Percentiles rank a stretch among this genome's conserved stretches.
Conservation (phyloP, 192 early-diverging fungal species). For the Backusella macrospora region DNA sequence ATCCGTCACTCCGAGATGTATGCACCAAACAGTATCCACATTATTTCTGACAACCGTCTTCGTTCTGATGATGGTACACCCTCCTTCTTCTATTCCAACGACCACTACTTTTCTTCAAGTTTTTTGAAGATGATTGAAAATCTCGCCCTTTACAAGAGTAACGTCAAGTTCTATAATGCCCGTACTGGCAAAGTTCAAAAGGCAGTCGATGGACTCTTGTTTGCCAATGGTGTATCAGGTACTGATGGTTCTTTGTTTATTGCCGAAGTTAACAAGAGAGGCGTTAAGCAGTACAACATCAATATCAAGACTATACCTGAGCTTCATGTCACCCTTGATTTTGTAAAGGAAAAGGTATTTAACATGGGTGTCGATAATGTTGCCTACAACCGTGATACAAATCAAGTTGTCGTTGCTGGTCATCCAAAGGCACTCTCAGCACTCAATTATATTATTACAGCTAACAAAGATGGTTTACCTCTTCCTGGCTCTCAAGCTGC, state of each 20-base stretch:
- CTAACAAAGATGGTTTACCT: neutral
- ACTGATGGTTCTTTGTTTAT: constrained; percentile 22
- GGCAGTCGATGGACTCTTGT: constrained; percentile 22
- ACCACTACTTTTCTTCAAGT: constrained; percentile 20
- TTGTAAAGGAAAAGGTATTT: constrained; percentile 1
- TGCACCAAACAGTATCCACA: constrained; percentile 32
- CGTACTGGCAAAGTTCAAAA: constrained; percentile 3
- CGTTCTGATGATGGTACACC: constrained; percentile 31
- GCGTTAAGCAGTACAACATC: constrained; percentile 23
- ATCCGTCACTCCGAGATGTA: constrained; percentile 16
- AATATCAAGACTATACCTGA: neutral
- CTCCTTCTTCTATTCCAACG: constrained; percentile 36
- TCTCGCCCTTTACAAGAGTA: constrained; percentile 24
- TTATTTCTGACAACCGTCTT: constrained; percentile 10
- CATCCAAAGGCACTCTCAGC: constrained; percentile 30
- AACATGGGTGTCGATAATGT: constrained; percentile 38
- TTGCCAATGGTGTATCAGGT: constrained; percentile 38
- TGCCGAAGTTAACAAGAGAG: constrained; percentile 19
- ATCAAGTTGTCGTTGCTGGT: constrained; percentile 32
- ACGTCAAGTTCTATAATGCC: constrained; percentile 34
- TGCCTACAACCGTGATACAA: constrained; percentile 16
- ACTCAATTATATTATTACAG: constrained; percentile 12
- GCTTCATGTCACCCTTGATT: constrained; percentile 8
- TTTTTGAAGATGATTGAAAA: constrained; percentile 32
- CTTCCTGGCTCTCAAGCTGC: constrained; percentile 24